Base-by-base conservation (phyloP, 129 eudicot species). In the Flaveria brownii region DNA sequence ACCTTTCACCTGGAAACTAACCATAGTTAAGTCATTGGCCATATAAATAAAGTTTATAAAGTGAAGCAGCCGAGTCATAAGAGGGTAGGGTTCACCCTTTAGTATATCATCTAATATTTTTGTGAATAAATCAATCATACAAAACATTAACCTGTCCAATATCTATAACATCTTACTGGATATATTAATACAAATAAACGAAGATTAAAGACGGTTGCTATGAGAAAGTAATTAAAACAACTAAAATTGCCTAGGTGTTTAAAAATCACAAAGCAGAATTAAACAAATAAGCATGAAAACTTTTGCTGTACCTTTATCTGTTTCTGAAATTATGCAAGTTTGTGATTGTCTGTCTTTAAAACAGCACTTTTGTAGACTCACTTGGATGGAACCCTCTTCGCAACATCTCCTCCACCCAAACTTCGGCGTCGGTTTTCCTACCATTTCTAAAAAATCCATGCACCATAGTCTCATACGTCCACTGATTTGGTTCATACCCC, bases 401-500 rank as follows among this genome's bases (percentile, higher is more conserved):
- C 9, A 52, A 17, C 98, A 93, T 91, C 85, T 90, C 88, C 68
- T 84, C 85, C 52, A 51, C 15, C 88, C 87, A 87, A 59, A 42
- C 59, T 46, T 51, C 80, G 63, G 88, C 97, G 59, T 93, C 97
- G 23, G 71, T 42, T 59, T 2, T 73, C 78, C 86, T 80, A 60
- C 97, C 96, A 69, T 71, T 77, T 73, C 47, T 85, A 46, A 39
- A 30, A 74, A 78, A 86, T 51, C 91, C 97, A 69, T 81, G 88
- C n/a, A 87, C 91, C 60, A 93, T 55, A 33, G 56, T 70, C 30
- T 87, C 87, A 61, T 85, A 93, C 69, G 88, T 88, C 97, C 96
- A 90, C 71, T 74, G 52, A 76, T 91, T 87, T 42, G 98, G 97
- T 68, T 80, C 68, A 79, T 80, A 83, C 42, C 98, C 98, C 57